Evolutionary conservation across 768 basidiomycete species (phyloP).

Genomic region (Suillus occidentalis): DNA sequence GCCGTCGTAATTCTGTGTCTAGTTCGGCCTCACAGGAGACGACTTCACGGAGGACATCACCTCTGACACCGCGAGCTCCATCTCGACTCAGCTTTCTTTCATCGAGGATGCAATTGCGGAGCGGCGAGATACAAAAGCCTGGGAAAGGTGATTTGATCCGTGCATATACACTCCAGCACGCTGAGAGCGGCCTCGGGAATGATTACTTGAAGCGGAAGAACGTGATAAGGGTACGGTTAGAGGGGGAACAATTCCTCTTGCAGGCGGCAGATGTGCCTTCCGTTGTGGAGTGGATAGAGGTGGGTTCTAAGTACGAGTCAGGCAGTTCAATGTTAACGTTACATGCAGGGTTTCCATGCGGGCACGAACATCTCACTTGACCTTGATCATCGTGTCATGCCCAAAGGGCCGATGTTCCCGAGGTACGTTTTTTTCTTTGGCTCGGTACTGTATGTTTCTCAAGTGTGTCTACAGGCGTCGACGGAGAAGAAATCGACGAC

Average conservation of each 20-base stretch:
- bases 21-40: conserved; percentile 17
- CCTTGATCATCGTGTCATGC: conserved; percentile 90
- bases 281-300: conserved; percentile 97
- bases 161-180: conserved; percentile 81
- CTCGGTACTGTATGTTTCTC: background rate
- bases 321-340: conserved; percentile 7
- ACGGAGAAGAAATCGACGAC: conserved; percentile 29
- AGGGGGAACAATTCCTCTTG: conserved; percentile 95
- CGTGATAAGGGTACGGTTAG: conserved; percentile 87
- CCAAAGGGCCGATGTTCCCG: conserved; percentile 83
- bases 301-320: conserved; percentile 28
- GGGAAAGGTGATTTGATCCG: conserved; percentile 56
- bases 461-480: conserved; percentile 21
- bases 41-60: conserved; percentile 16
- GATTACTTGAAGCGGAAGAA: conserved; percentile 94
- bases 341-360: conserved; percentile 78
- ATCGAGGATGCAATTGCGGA: conserved; percentile 13
- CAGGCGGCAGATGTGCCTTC: conserved; percentile 82
- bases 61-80: conserved; percentile 17
- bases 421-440: conserved; percentile 44
- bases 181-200: conserved; percentile 92
- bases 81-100: conserved; percentile 26
- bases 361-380: conserved; percentile 91
- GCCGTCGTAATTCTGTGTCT: conserved; percentile 18
- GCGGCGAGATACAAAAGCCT: conserved; percentile 39